Conservation (phyloP, 805 yeast genomes). For the Lipomyces lipofer region DNA sequence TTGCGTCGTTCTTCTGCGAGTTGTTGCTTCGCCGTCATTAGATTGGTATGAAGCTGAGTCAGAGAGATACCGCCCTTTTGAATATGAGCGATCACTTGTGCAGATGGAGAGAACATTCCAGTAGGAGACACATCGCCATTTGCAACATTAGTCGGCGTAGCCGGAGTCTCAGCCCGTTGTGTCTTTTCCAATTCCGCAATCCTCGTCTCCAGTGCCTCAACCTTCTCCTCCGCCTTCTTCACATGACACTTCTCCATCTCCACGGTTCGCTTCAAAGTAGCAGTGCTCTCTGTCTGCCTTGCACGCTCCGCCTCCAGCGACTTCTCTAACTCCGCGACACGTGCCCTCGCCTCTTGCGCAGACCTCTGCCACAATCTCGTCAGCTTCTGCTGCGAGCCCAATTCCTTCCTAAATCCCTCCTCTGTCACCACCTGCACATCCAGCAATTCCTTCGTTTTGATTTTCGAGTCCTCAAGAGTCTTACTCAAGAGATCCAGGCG, state of each 20-base stretch:
- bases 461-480: slow-evolving; percentile 47
- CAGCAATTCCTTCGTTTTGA: slow-evolving; percentile 50
- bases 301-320: slow-evolving; percentile 47
- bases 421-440: slow-evolving; percentile 48
- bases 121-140: slow-evolving; percentile 18
- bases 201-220: slow-evolving; percentile 49
- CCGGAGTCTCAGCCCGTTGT: slow-evolving; percentile 18
- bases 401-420: slow-evolving; percentile 56
- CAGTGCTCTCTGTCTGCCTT: slow-evolving; percentile 43
- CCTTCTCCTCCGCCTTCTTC: slow-evolving; percentile 42
- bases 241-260: slow-evolving; percentile 43
- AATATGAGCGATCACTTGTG: slow-evolving; percentile 53
- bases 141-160: slow-evolving; percentile 14
- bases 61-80: slow-evolving; percentile 56
- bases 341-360: slow-evolving; percentile 51
- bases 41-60: slow-evolving; percentile 66
- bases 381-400: slow-evolving; percentile 61
- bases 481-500: slow-evolving; percentile 44
- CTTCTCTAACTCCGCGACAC: slow-evolving; percentile 56
- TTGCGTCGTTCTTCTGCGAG: slow-evolving; percentile 68
- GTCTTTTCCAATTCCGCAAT: slow-evolving; percentile 34
- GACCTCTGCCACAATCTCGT: slow-evolving; percentile 57
- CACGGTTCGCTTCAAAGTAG: slow-evolving; percentile 42
- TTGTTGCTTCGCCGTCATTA: slow-evolving; percentile 62
- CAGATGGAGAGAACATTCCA: slow-evolving; percentile 54